Percentiles rank a stretch among this genome's conserved stretches.
These are phyloP conservation scores for Solanum tarijense DNA, from an alignment of 257 asterid genomes.

Conservation along the genomic window DNA sequence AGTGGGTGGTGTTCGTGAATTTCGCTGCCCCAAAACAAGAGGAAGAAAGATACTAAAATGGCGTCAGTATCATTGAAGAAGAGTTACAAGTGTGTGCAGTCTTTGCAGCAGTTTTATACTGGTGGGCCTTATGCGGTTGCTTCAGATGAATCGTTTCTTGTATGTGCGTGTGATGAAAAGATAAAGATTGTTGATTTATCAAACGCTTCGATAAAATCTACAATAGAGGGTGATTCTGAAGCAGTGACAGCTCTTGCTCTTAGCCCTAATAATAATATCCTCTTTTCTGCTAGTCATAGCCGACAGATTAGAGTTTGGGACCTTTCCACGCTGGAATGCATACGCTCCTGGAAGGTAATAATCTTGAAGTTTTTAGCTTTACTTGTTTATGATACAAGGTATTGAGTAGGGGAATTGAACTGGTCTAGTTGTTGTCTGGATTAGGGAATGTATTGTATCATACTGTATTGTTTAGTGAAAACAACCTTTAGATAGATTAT, in stretches of 20 bases:
- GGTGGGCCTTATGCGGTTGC: constrained; percentile 85
- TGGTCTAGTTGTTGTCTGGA: not conserved
- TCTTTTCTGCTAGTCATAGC: constrained; percentile 80
- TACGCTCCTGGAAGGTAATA: constrained; percentile 94
- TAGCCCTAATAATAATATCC: constrained; percentile 52
- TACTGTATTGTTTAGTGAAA: not conserved
- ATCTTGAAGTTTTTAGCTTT: not conserved
- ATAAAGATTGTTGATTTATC: constrained; percentile 65
- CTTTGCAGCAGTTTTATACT: constrained; percentile 75
- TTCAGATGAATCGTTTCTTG: constrained; percentile 72
- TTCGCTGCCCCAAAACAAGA: not conserved
- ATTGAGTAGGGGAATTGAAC: not conserved
- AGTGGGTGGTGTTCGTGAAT: constrained; percentile 19
- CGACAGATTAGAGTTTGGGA: constrained; percentile 97
- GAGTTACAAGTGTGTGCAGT: constrained; percentile 53
- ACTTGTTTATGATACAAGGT: not conserved
- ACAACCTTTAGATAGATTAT: not conserved
- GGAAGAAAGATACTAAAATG: constrained; percentile 7
- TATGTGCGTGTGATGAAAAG: constrained; percentile 70
- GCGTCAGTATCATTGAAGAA: constrained; percentile 41
- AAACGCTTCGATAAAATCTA: constrained; percentile 63
- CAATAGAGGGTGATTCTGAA: constrained; percentile 85
- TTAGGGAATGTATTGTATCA: not conserved
- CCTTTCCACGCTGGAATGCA: constrained; percentile 59
- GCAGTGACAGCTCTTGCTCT: constrained; percentile 67